These are phyloP conservation scores for Ganoderma lucidum DNA, from an alignment of 1,284 basidiomycete species.

Conservation along the genomic window DNA sequence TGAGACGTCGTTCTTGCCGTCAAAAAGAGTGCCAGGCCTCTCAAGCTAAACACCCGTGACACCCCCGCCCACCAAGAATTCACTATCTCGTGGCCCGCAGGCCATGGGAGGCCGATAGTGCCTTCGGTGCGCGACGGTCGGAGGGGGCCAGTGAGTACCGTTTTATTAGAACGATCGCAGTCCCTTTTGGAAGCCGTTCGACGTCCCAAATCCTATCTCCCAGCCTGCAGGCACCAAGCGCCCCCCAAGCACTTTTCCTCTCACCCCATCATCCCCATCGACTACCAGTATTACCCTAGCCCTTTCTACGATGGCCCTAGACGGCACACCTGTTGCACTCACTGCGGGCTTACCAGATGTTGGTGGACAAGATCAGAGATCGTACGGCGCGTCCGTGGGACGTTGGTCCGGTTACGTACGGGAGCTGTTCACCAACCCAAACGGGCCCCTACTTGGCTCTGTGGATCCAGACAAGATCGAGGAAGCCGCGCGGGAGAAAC, in stretches of 20 bases:
- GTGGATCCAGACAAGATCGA: conserved; percentile 53
- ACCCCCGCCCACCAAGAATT: not conserved
- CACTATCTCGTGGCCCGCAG: not conserved
- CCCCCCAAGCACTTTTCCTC: not conserved
- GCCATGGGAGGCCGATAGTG: not conserved
- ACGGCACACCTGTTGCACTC: not conserved
- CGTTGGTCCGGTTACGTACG: conserved; percentile 42
- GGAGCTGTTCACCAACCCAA: conserved; percentile 37
- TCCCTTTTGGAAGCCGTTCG: not conserved
- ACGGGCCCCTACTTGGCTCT: conserved; percentile 48
- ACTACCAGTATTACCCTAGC: not conserved
- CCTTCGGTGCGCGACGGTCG: not conserved
- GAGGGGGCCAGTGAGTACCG: conserved; percentile 2
- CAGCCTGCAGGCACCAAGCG: conserved; percentile 1
- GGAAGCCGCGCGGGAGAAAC: conserved; percentile 50
- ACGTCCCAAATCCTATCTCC: not conserved
- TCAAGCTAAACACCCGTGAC: not conserved
- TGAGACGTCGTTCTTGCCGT: not conserved
- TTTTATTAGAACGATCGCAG: not conserved
- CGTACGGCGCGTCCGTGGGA: conserved; percentile 24
- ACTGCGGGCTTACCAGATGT: not conserved
- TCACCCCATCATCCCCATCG: not conserved
- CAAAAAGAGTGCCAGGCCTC: not conserved
- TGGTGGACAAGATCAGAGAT: not conserved
- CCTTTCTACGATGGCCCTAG: not conserved